Evolutionary conservation across 805 yeast species (phyloP).

Genomic region (Starmerella scarabaei): DNA sequence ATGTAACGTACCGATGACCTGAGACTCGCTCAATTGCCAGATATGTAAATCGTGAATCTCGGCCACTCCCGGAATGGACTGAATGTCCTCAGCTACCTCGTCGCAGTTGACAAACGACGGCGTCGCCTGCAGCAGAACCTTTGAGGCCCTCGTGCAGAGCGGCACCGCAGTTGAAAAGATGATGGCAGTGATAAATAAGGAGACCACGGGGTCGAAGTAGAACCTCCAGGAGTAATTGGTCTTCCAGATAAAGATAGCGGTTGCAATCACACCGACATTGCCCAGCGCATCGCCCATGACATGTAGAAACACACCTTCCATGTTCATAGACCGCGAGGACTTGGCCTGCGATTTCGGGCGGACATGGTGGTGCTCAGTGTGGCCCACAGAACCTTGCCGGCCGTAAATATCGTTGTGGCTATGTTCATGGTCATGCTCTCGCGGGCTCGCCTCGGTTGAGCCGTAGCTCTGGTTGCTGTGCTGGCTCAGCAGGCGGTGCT

Average conservation of each 20-base stretch:
- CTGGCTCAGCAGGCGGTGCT: conserved; percentile 17
- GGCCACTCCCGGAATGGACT: conserved; percentile 55
- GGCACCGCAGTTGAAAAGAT: conserved; percentile 89
- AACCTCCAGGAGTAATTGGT: conserved; percentile 80
- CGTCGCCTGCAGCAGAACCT: conserved; percentile 82
- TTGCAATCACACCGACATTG: conserved; percentile 77
- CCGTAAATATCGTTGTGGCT: conserved; percentile 1
- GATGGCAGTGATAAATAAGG: conserved; percentile 72
- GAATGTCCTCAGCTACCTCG: conserved; percentile 54
- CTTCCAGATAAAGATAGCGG: conserved; percentile 89
- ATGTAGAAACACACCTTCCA: conserved; percentile 94
- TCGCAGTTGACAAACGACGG: conserved; percentile 74
- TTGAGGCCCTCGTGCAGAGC: conserved; percentile 69
- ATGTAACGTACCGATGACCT: conserved; percentile 79
- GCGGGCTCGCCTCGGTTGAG: conserved; percentile 23
- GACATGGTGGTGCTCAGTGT: conserved; percentile 26
- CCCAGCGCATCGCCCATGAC: conserved; percentile 95
- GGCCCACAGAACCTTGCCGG: conserved; percentile 12
- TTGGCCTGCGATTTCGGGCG: conserved; percentile 18
- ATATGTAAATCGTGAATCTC: conserved; percentile 92
- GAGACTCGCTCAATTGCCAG: conserved; percentile 86
- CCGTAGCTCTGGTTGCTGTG: conserved; percentile 10
- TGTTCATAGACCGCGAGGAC: conserved; percentile 58
- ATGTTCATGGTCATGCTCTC: not conserved
- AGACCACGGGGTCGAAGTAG: conserved; percentile 75